Evolutionary conservation across 805 yeast species (phyloP).

Genomic region (Henningerozyma blattae): DNA sequence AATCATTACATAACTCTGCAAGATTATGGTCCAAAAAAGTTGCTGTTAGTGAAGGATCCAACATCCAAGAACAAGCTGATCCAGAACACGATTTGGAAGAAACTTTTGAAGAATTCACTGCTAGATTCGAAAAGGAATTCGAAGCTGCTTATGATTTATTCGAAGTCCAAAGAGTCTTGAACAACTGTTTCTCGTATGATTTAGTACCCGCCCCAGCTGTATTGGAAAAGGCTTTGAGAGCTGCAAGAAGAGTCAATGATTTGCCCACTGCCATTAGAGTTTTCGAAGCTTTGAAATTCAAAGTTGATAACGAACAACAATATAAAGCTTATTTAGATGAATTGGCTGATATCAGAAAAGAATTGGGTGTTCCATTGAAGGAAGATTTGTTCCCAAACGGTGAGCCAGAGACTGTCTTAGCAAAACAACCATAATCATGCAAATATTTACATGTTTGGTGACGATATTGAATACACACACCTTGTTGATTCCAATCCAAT

Average conservation of each 20-base stretch:
- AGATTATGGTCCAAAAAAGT: neutral
- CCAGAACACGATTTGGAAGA: conserved; percentile 78
- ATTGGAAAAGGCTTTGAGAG: conserved; percentile 88
- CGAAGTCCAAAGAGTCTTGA: conserved; percentile 87
- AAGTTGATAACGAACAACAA: conserved; percentile 89
- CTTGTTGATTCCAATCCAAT: too few relatives aligned
- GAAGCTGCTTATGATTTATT: conserved; percentile 84
- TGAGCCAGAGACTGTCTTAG: neutral
- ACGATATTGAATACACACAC: too few relatives aligned
- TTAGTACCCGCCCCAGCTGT: conserved; percentile 97
- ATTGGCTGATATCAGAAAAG: conserved; percentile 80
- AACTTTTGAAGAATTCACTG: conserved; percentile 88
- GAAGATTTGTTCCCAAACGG: conserved; percentile 59
- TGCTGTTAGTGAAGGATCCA: neutral
- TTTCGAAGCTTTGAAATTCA: conserved; percentile 91
- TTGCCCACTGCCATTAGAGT: conserved; percentile 98
- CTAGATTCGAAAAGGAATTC: conserved; percentile 86
- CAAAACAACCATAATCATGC: conserved; percentile 2
- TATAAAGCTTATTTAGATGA: conserved; percentile 94
- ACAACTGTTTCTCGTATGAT: conserved; percentile 97
- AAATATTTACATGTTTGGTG: too few relatives aligned
- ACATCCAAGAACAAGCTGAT: conserved; percentile 18
- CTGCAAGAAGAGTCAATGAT: conserved; percentile 98
- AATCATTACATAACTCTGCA: neutral
- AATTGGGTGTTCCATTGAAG: conserved; percentile 85